A percentile compares a stretch with the other conserved stretches of the same genome.
Conservation (phyloP, 768 basidiomycete genomes). For the Auricularia auricula-judae region DNA sequence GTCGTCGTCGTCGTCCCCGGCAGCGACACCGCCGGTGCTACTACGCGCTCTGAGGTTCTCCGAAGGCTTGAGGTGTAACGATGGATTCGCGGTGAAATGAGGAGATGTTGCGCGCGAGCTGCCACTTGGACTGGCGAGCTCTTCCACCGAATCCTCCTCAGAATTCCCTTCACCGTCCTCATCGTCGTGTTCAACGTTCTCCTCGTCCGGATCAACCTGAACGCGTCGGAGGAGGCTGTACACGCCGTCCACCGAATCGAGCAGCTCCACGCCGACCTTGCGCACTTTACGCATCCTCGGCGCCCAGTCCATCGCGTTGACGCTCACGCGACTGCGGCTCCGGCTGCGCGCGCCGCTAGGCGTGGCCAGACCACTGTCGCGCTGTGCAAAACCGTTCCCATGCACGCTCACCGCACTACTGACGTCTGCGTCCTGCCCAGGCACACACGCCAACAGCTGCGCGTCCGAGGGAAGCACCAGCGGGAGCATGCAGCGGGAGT, state of each 20-base stretch:
- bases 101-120: background rate
- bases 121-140: background rate
- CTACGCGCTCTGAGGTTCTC: background rate
- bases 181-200: constrained; percentile 23
- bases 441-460: constrained; percentile 58
- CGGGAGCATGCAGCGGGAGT: constrained; percentile 89
- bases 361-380: constrained; percentile 13
- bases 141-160: constrained; percentile 11
- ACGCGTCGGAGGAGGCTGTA: constrained; percentile 3
- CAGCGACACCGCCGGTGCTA: background rate
- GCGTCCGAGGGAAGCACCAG: constrained; percentile 75
- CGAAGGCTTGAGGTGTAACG: background rate
- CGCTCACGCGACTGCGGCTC: constrained; percentile 25
- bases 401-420: background rate
- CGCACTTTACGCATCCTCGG: constrained; percentile 49
- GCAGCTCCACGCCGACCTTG: constrained; percentile 43
- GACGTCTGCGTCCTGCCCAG: constrained; percentile 5
- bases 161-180: constrained; percentile 22
- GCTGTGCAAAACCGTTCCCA: background rate
- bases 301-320: constrained; percentile 44
- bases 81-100: background rate
- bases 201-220: background rate
- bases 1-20: background rate
- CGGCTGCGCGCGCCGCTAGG: constrained; percentile 24
- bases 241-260: constrained; percentile 61